These are phyloP conservation scores for Aristolochia contorta DNA, from an alignment of 164 flowering plant genomes.

Conservation along the genomic window DNA sequence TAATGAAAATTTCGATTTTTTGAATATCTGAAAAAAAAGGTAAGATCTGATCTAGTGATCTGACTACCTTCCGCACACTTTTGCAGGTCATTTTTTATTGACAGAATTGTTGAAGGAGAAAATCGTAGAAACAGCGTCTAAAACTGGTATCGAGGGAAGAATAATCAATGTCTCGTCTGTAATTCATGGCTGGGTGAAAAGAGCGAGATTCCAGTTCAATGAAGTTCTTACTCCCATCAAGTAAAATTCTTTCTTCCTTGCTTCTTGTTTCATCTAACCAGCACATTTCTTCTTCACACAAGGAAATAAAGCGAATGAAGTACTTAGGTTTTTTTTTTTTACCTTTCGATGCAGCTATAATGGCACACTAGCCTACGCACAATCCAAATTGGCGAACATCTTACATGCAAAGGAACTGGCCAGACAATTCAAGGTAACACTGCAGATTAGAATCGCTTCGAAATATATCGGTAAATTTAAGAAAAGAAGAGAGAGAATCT, in stretches of 20 bases:
- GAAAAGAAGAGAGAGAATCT: too few relatives aligned
- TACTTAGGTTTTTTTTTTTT: too few relatives aligned
- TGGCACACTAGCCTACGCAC: constrained; percentile 87
- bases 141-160: constrained; percentile 74
- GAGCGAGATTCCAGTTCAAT: constrained; percentile 43
- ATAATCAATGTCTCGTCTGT: constrained; percentile 90
- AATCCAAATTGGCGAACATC: constrained; percentile 76
- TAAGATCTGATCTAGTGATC: neutral
- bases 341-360: constrained; percentile 46
- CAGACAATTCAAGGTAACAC: constrained; percentile 60
- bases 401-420: constrained; percentile 82
- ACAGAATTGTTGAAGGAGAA: constrained; percentile 72
- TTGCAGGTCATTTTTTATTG: constrained; percentile 75
- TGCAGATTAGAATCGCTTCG: neutral
- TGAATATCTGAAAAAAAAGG: neutral
- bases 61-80: constrained; percentile 2
- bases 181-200: constrained; percentile 75
- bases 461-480: neutral
- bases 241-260: constrained; percentile 19
- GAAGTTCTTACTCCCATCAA: constrained; percentile 55
- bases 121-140: constrained; percentile 72
- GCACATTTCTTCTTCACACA: too few relatives aligned
- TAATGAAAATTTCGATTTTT: constrained; percentile 13
- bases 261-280: too few relatives aligned
- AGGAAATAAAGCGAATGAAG: too few relatives aligned